Evolutionary conservation across 2,329 filamentous ascomycete genomes (phyloP).

Genomic region (Aureobasidium namibiae): DNA sequence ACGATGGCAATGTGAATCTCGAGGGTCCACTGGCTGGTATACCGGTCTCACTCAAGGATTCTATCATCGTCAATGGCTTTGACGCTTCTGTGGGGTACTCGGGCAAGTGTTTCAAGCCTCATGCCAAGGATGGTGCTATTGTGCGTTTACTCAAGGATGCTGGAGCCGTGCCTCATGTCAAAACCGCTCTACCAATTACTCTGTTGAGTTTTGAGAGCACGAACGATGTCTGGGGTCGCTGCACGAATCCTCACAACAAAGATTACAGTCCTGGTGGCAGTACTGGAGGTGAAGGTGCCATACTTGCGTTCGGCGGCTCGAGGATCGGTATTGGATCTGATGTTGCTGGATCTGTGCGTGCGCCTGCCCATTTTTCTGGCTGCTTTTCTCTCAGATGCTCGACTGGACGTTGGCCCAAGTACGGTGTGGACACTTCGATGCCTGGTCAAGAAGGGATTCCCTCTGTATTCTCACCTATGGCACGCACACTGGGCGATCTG

Average conservation of each 20-base stretch:
- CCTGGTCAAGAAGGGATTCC: slow-evolving; percentile 84
- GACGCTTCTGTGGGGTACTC: slow-evolving; percentile 79
- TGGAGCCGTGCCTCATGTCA: slow-evolving; percentile 81
- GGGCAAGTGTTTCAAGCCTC: slow-evolving; percentile 59
- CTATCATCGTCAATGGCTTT: slow-evolving; percentile 70
- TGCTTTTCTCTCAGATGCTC: slow-evolving; percentile 83
- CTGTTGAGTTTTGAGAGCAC: slow-evolving; percentile 78
- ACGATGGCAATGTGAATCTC: slow-evolving; percentile 55
- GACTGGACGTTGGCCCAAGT: slow-evolving; percentile 83
- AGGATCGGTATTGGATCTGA: slow-evolving; percentile 86
- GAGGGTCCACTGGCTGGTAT: slow-evolving; percentile 79
- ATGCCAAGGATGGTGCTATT: slow-evolving; percentile 59
- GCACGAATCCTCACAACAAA: slow-evolving; percentile 73
- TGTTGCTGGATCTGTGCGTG: slow-evolving; percentile 80
- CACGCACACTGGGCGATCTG: slow-evolving; percentile 73
- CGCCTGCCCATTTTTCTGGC: slow-evolving; percentile 81
- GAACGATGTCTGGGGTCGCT: slow-evolving; percentile 73
- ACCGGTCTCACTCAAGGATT: slow-evolving; percentile 74
- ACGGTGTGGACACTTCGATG: slow-evolving; percentile 79
- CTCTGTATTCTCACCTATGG: slow-evolving; percentile 88
- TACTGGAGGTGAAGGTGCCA: slow-evolving; percentile 74
- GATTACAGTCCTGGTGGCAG: slow-evolving; percentile 83
- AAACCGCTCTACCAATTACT: slow-evolving; percentile 83
- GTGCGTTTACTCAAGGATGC: slow-evolving; percentile 76
- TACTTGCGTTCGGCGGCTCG: slow-evolving; percentile 72